These are phyloP conservation scores for Exidia glandulosa DNA, from an alignment of 768 basidiomycete species.

Conservation along the genomic window DNA sequence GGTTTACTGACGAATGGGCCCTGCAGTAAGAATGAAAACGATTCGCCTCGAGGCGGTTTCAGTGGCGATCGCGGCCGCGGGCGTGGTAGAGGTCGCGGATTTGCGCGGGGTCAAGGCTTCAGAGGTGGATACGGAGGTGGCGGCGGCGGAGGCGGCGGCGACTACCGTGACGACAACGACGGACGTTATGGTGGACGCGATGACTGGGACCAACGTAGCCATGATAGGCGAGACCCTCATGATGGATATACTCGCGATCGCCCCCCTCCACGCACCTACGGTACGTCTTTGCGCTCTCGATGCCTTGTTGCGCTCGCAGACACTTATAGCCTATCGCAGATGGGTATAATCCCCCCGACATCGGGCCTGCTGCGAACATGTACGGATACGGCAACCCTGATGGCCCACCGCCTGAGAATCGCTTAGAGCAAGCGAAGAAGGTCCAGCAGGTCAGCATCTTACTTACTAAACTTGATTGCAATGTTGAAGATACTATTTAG, in stretches of 20 bases:
- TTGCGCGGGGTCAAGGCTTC: constrained; percentile 23
- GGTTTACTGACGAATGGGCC: neutral
- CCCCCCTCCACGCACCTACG: constrained; percentile 24
- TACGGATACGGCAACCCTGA: neutral
- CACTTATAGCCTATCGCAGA: constrained; percentile 6
- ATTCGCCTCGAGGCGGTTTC: neutral
- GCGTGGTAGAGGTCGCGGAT: constrained; percentile 10
- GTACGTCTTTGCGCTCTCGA: neutral
- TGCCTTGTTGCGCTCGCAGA: neutral
- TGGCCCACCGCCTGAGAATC: constrained; percentile 45
- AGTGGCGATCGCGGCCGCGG: constrained; percentile 1
- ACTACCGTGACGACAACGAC: constrained; percentile 30
- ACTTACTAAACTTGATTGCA: neutral
- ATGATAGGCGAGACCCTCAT: neutral
- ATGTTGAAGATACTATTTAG: constrained; percentile 17
- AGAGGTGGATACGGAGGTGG: constrained; percentile 24
- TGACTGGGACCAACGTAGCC: neutral
- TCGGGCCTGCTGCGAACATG: neutral
- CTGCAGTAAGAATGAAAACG: neutral
- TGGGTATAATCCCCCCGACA: constrained; percentile 1
- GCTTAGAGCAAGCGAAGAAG: constrained; percentile 77
- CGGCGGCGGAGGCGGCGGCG: constrained; percentile 40
- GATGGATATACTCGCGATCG: constrained; percentile 15
- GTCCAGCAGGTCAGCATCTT: constrained; percentile 54
- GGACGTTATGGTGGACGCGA: constrained; percentile 25